Evolutionary conservation across 352 stramenopile species (phyloP).

Genomic region (Discostella stelligera): DNA sequence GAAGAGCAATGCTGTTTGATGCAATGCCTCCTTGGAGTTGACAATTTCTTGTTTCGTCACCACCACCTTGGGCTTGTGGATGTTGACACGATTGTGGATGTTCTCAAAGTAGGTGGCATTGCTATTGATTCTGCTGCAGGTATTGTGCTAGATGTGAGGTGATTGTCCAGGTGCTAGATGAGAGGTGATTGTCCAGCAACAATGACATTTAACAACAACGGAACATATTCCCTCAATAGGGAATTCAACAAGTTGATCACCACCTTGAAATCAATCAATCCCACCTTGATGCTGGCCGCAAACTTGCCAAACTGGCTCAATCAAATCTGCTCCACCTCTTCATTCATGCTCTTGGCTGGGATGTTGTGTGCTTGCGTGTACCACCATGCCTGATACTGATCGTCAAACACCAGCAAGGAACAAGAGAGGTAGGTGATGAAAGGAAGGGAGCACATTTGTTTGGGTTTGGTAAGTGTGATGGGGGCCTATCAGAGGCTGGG

Average conservation of each 20-base stretch:
- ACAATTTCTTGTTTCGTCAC: constrained; percentile 48
- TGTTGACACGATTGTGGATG: constrained; percentile 25
- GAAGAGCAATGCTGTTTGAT: constrained; percentile 80
- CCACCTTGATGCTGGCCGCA: constrained; percentile 72
- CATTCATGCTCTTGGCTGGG: constrained; percentile 40
- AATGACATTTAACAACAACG: constrained; percentile 16
- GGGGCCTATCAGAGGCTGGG: no score
- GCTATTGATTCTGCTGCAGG: neutral
- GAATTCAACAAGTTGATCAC: constrained; percentile 56
- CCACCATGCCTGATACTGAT: constrained; percentile 74
- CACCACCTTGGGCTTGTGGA: constrained; percentile 2
- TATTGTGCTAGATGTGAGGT: neutral
- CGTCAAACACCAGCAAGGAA: constrained; percentile 76
- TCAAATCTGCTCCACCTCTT: constrained; percentile 60
- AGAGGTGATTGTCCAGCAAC: constrained; percentile 15
- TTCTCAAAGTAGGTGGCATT: neutral
- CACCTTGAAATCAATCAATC: constrained; percentile 69
- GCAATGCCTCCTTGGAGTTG: constrained; percentile 65
- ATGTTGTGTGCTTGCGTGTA: constrained; percentile 64
- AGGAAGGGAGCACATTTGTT: constrained; percentile 70
- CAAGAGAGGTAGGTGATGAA: constrained; percentile 79
- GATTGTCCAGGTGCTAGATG: constrained; percentile 15
- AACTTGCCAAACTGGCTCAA: constrained; percentile 76
- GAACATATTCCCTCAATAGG: constrained; percentile 62
- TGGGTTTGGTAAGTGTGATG: constrained; percentile 73